Percentiles rank a stretch among this genome's conserved stretches.
These are phyloP conservation scores for Aspergillus sp. DNA, from an alignment of 2,329 filamentous ascomycete genomes.

Conservation along the genomic window DNA sequence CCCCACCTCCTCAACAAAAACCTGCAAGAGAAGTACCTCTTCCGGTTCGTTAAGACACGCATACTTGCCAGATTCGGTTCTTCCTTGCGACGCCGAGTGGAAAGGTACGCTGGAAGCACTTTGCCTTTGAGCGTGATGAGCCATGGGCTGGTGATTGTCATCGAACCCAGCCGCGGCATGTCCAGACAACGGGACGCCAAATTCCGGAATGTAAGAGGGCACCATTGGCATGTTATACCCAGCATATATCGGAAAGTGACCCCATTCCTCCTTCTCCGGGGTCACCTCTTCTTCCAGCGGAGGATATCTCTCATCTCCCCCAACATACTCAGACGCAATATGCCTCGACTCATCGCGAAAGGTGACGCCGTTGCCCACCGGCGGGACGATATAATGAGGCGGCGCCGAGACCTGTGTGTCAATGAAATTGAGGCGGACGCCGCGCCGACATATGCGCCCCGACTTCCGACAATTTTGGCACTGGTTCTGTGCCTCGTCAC, in stretches of 20 bases:
- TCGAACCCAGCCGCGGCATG: conserved; percentile 26
- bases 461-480: conserved; percentile 86
- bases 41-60: conserved; percentile 72
- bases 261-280: conserved; percentile 18
- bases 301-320: conserved; percentile 72
- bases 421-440: conserved; percentile 86
- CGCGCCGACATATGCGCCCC: conserved; percentile 79
- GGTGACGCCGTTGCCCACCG: conserved; percentile 67
- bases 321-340: conserved; percentile 87
- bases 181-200: conserved; percentile 42
- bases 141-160: conserved; percentile 21
- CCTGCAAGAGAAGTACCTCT: conserved; percentile 85
- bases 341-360: conserved; percentile 87
- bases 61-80: conserved; percentile 47
- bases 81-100: conserved; percentile 36
- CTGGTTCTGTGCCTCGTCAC: conserved; percentile 69
- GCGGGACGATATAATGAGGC: conserved; percentile 57
- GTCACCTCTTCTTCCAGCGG: conserved; percentile 46
- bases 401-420: conserved; percentile 73
- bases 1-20: conserved; percentile 86
- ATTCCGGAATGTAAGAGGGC: conserved; percentile 49
- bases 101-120: conserved; percentile 34
- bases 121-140: conserved; percentile 30
- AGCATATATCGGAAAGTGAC: conserved; percentile 6
- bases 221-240: conserved; percentile 33